Evolutionary conservation across 1,284 basidiomycete genomes (phyloP), one percentile per base, ranked within the genome.

Genomic region (Ustilago lituana): DNA sequence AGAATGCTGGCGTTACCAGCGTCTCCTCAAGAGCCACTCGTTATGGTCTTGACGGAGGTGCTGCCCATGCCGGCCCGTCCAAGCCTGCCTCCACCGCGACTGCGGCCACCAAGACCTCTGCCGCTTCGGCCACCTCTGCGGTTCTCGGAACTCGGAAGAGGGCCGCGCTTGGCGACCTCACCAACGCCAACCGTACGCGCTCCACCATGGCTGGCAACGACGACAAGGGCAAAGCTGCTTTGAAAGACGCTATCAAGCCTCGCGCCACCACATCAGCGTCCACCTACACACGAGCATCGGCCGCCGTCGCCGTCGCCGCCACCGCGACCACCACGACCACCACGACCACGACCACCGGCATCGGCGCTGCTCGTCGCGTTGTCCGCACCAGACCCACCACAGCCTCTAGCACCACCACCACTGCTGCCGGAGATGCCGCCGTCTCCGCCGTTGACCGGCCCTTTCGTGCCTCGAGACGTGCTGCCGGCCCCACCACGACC

Each of bases 111-210:
- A 64, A 66, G 49, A 45, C 55, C 6, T 54, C 62, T 22, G 51
- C 56, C 17, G 58, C 51, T 22, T 45, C 51, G 4, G 61, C 60
- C 32, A 44, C 62, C 14, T 51, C 65, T 10, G 68, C 55, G 29
- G 69, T 77, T 50, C 73, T 76, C 48, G 74, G 74, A 46, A 78
- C 74, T 40, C 76, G 79, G 40, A 80, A 80, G 61, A 66, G 79
- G n/a, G 66, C 79, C 11, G 79, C 79, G 17, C 71, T 80, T 24
- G 79, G 79, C 27, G 79, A 80, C 57, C 57, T 80, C 37, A 80
- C 79, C 38, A 80, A 80, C 51, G 79, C 79, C 46, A 68, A 63
- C 31, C 70, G 77, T 22, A 54, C 63, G 24, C 62, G 73, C 12
- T 27, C 49, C 51, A 50, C 20, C 58, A 60, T 53, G 47, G 44